Conservation (phyloP, 306 rosid genomes). For the Glycine soja region DNA sequence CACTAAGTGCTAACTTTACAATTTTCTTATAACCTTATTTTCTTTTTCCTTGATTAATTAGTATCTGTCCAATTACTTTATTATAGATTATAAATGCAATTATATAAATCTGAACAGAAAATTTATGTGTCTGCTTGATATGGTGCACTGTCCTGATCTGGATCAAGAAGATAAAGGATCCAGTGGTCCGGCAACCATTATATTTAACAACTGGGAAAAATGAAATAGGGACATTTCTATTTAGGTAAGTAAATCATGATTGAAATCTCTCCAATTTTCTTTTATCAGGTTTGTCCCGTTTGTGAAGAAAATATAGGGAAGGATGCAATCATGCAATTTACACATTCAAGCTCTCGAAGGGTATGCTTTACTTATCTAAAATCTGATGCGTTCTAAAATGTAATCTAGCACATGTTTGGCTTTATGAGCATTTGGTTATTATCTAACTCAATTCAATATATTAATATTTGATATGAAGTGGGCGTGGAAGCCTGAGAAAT, state of each 20-base stretch:
- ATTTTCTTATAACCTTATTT: background rate
- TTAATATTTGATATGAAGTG: constrained; percentile 58
- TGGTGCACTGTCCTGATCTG: constrained; percentile 32
- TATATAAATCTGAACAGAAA: constrained; percentile 6
- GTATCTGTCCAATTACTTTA: background rate
- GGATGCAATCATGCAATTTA: constrained; percentile 73
- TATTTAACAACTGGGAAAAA: constrained; percentile 26
- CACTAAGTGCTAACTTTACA: constrained; percentile 20
- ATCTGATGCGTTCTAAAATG: constrained; percentile 29
- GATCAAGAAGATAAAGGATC: constrained; percentile 30
- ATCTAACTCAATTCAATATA: constrained; percentile 27
- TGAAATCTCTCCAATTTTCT: constrained; percentile 44
- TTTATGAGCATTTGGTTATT: constrained; percentile 37
- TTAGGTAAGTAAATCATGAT: constrained; percentile 8
- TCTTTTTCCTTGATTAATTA: constrained; percentile 18
- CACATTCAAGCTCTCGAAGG: constrained; percentile 75
- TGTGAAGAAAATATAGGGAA: constrained; percentile 85
- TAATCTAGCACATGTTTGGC: constrained; percentile 3
- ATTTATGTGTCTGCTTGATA: constrained; percentile 29
- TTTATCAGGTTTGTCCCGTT: constrained; percentile 86
- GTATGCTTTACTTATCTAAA: constrained; percentile 51
- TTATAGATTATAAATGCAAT: background rate
- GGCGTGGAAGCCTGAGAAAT: constrained; percentile 69
- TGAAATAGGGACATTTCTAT: constrained; percentile 5
- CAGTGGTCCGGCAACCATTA: constrained; percentile 3